Evolutionary conservation across 2,329 filamentous ascomycete genomes (phyloP).

Genomic region (Ceratocystis smalleyi): DNA sequence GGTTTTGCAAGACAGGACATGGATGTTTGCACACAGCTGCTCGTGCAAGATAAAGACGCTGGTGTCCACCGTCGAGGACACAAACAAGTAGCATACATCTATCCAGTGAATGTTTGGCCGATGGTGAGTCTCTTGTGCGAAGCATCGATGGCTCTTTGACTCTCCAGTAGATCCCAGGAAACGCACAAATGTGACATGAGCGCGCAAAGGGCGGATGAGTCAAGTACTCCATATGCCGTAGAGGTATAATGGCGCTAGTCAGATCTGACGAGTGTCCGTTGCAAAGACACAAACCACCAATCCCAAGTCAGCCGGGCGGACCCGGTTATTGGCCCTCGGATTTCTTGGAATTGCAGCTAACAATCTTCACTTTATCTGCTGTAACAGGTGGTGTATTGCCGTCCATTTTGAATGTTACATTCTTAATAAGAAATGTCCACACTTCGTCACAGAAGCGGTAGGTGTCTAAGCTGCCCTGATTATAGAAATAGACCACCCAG

Average conservation of each 20-base stretch:
- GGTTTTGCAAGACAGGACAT: not conserved
- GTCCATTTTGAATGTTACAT: constrained; percentile 97
- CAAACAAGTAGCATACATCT: not conserved
- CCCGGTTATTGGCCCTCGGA: constrained; percentile 26
- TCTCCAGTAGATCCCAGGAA: not conserved
- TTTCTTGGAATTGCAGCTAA: constrained; percentile 86
- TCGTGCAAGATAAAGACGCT: not conserved
- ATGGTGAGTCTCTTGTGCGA: not conserved
- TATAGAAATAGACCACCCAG: not conserved
- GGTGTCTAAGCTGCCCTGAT: constrained; percentile 83
- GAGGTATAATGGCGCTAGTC: too few relatives aligned
- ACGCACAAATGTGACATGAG: not conserved
- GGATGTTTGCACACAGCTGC: not conserved
- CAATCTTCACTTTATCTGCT: constrained; percentile 94
- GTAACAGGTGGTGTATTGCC: constrained; percentile 54
- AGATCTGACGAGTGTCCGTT: not conserved
- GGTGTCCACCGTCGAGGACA: not conserved
- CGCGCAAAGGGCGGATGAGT: not conserved
- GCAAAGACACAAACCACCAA: not conserved
- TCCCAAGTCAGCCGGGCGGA: not conserved
- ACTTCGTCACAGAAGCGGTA: constrained; percentile 99
- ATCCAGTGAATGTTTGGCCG: not conserved
- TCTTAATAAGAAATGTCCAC: constrained; percentile 98
- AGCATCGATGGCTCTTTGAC: not conserved
- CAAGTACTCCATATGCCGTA: too few relatives aligned